Base-by-base conservation (phyloP, 352 stramenopile genomes). In the Globisporangium perplexum region DNA sequence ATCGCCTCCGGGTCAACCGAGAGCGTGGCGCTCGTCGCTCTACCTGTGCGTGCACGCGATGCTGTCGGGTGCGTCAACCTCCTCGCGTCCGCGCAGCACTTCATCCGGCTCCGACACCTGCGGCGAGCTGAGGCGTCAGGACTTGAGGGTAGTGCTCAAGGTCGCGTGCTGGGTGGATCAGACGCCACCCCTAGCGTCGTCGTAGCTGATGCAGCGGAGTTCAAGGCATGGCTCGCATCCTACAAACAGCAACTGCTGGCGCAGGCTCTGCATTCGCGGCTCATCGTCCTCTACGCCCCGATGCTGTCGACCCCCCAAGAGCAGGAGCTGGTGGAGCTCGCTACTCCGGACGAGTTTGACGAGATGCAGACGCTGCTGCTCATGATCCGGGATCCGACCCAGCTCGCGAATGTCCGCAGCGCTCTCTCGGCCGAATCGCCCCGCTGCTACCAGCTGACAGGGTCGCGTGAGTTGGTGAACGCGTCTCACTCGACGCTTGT, bases 261-360 rank as follows among this genome's bases (percentile, higher is more conserved):
- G 23, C 30, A 46, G n/a, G 18, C n/a, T 14, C 38, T n/a, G 1
- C 26, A 24, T 24, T 20, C 53, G 17, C 46, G 50, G 18, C 57
- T 64, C 26, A 14, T 64, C 15, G 20, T 59, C 3, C 36, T 64
- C 45, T 58, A 51, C 36, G 50, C 50, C 10, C 57, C 50, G 10
- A 31, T 36, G 11, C 17, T 64, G 1, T 7, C 20, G 15, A 12
- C 2, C 2, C 7, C 26, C 1, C 24, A 20, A 1, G 20, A 44
- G 4, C 47, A 56, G 14, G 47, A 49, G 33, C 22, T 61, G 20
- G 15, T 15, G 38, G n/a, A 55, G 24, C 26, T 43, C 20, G 31
- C 42, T 18, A 11, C 22, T 6, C n/a, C 28, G 11, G 3, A 10
- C 11, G 22, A 28, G n/a, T 2, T 7, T 7, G 10, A 35, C 15